A percentile compares a stretch with the other conserved stretches of the same genome.
Conservation (phyloP, 169 alveolate species). For the Eimeria zaria region DNA sequence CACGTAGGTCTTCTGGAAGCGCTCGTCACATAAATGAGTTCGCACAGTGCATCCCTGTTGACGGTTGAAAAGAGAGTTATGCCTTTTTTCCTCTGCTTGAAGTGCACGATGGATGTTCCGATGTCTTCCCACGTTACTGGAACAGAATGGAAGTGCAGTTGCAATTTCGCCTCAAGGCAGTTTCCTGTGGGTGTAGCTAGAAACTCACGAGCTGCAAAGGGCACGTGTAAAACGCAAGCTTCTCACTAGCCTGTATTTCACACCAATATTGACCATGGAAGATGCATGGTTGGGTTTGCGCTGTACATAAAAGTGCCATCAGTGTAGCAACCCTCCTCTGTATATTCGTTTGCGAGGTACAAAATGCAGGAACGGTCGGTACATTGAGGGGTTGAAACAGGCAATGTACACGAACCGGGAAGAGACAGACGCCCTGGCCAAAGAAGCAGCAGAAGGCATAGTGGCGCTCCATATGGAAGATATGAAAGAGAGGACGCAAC, state of each 20-base stretch:
- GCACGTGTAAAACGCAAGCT: background rate
- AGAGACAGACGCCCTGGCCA: background rate
- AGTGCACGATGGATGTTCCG: background rate
- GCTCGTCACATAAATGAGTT: background rate
- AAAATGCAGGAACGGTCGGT: conserved; percentile 48
- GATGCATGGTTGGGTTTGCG: background rate
- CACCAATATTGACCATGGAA: background rate
- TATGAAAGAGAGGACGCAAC: conserved; percentile 33
- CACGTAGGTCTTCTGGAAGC: conserved; percentile 26
- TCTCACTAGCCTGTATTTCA: background rate
- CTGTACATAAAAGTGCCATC: background rate
- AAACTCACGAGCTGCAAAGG: background rate
- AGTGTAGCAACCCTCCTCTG: background rate
- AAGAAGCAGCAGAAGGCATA: background rate
- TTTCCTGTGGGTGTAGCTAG: background rate
- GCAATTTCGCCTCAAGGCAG: background rate
- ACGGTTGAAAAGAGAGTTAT: background rate
- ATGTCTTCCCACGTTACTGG: background rate
- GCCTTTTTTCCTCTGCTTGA: background rate
- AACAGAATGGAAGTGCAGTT: background rate
- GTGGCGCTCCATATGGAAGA: conserved; percentile 15
- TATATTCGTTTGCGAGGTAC: background rate
- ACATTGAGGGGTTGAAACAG: conserved; percentile 54
- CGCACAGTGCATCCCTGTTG: background rate
- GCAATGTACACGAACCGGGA: conserved; percentile 46